A percentile compares a stretch with the other conserved stretches of the same genome.
These are phyloP conservation scores for Pythium dissotocum DNA, from an alignment of 352 stramenopile species.

Conservation along the genomic window DNA sequence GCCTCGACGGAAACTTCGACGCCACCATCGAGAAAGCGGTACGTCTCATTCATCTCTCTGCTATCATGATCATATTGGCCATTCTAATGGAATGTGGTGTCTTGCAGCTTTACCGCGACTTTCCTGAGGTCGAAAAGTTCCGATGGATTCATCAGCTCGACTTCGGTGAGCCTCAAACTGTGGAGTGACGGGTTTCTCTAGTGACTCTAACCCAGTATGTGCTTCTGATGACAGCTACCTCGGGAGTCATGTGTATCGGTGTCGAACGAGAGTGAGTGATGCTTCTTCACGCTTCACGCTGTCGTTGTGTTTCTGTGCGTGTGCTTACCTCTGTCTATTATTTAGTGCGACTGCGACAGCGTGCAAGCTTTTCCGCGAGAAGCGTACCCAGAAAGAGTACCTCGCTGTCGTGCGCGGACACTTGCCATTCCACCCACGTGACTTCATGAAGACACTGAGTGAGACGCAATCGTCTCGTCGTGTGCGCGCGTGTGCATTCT, in stretches of 20 bases:
- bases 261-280: conserved; percentile 58
- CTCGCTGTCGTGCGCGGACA: conserved; percentile 78
- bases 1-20: conserved; percentile 87
- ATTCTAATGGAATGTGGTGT: conserved; percentile 12
- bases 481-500: conserved; percentile 54
- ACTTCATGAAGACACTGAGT: conserved; percentile 24
- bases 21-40: conserved; percentile 89
- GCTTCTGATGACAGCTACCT: conserved; percentile 54
- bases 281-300: neutral
- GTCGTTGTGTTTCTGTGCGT: neutral
- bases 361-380: conserved; percentile 75
- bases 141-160: conserved; percentile 91
- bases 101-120: conserved; percentile 62
- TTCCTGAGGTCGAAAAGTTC: conserved; percentile 76
- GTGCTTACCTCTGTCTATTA: conserved; percentile 1
- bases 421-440: conserved; percentile 53
- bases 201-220: neutral
- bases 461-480: conserved; percentile 7
- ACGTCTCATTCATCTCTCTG: conserved; percentile 4
- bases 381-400: conserved; percentile 85
- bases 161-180: conserved; percentile 52
- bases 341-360: conserved; percentile 63
- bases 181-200: neutral
- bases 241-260: conserved; percentile 83
- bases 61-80: neutral